A percentile compares a stretch with the other conserved stretches of the same genome.
Evolutionary conservation across 2,329 filamentous ascomycete species (phyloP).

Genomic region (Anthostomella pinea): DNA sequence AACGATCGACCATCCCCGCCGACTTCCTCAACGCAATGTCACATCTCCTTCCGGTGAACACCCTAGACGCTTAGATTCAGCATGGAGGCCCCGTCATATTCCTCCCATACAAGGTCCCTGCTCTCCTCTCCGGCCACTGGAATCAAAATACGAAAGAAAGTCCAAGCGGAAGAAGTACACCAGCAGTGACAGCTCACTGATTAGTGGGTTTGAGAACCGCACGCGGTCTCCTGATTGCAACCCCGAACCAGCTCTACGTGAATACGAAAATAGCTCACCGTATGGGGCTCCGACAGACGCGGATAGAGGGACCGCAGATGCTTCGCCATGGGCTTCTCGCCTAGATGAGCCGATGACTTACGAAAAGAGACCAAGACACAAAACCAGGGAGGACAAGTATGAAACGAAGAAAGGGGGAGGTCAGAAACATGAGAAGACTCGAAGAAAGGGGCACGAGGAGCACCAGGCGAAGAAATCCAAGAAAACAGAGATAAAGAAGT

Average conservation of each 20-base stretch:
- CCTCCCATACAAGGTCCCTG: constrained; percentile 12
- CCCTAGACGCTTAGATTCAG: constrained; percentile 18
- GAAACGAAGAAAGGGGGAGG: constrained; percentile 37
- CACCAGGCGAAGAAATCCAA: constrained; percentile 14
- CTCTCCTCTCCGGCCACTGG: constrained; percentile 10
- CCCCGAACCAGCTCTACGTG: constrained; percentile 1
- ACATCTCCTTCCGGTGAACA: constrained; percentile 15
- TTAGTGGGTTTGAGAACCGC: constrained; percentile 19
- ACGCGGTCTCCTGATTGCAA: constrained; percentile 10
- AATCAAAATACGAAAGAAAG: constrained; percentile 9
- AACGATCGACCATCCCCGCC: constrained; percentile 5
- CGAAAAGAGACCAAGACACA: constrained; percentile 51
- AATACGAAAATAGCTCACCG: constrained; percentile 8
- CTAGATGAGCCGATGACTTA: constrained; percentile 30
- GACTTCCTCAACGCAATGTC: constrained; percentile 3
- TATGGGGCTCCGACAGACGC: constrained; percentile 9
- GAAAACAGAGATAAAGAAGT: constrained; percentile 26
- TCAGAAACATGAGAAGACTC: constrained; percentile 25
- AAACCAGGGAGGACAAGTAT: constrained; percentile 56
- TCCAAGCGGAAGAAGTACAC: constrained; percentile 18
- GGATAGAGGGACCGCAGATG: constrained; percentile 8
- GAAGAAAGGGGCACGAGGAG: constrained; percentile 5
- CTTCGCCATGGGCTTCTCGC: constrained; percentile 17
- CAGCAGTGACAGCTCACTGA: constrained; percentile 26
- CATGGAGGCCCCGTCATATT: constrained; percentile 25